Evolutionary conservation across 805 yeast genomes (phyloP), one percentile per base, ranked within the genome.

Genomic region (Candida multigemmis): DNA sequence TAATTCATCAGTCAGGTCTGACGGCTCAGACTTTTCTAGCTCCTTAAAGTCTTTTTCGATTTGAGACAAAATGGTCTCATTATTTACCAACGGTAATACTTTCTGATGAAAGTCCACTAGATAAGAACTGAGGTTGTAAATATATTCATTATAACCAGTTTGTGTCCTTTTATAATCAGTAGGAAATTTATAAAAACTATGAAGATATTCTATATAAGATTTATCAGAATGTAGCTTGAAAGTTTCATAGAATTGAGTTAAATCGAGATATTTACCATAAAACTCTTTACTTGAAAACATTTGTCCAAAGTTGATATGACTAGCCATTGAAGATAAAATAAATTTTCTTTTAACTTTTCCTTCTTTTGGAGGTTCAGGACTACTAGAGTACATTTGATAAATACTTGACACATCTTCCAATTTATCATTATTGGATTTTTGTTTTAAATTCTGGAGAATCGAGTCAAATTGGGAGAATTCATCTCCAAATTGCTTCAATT

Each of bases 261-360:
- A 53, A 34, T 84, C 89, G 12, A 86, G 36, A 36, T 48, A 71
- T 34, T 65, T 67, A 0, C 95, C 95, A 42, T 65, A 68, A 18
- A 52, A 50, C 45, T 86, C 95, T 16, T 65, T 72, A 4, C 68
- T 63, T 0, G 72, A 56, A 44, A 81, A 85, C 5, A 71, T 25
- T 1, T 42, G 27, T 11, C 71, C 67, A 3, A 81, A 35, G 12
- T 60, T 58, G 8, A 82, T 28, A 10, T 18, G 27, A 0, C 63
- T 41, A 0, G 78, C 74, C 25, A 59, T 67, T 11, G 59, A 50
- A 31, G 85, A 71, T 20, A 74, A 46, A 3, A 74, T 38, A 35
- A 54, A 40, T 37, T 49, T 56, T 26, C 57, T 43, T 35, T 50
- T 53, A 7, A 46, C 54, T 28, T 46, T 42, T 37, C 38, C 41